A percentile compares a stretch with the other conserved stretches of the same genome.
These are phyloP conservation scores for Solanum commersonii DNA, from an alignment of 257 asterid species.

Conservation along the genomic window DNA sequence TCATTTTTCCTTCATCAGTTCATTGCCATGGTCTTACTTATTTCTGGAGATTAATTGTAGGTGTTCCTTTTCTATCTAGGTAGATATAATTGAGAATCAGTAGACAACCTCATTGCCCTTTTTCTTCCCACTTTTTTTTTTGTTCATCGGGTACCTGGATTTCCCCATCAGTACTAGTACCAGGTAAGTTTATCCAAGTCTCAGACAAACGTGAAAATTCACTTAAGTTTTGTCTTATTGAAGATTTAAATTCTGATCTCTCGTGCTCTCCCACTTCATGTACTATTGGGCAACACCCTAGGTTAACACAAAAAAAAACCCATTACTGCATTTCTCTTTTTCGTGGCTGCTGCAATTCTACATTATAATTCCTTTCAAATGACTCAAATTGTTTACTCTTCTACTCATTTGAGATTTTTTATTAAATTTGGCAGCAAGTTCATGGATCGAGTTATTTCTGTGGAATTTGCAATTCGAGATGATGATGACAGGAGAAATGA, in stretches of 20 bases:
- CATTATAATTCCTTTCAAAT: background rate
- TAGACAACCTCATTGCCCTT: background rate
- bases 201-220: background rate
- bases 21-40: background rate
- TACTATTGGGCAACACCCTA: background rate
- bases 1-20: background rate
- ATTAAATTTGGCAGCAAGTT: conserved; percentile 45
- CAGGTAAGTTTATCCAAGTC: background rate
- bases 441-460: conserved; percentile 82
- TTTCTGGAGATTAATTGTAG: background rate
- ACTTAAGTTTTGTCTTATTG: background rate
- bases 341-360: background rate
- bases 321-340: background rate
- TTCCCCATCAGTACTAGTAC: background rate
- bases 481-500: conserved; percentile 74
- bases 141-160: background rate
- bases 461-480: conserved; percentile 74
- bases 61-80: background rate
- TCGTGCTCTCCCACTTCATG: background rate
- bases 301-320: background rate
- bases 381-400: background rate
- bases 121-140: background rate
- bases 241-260: background rate
- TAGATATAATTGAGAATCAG: background rate
- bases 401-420: background rate